phyloP scores from a whole-genome alignment of 345 rosid genomes.

The Eucalyptus fibrosa region DNA sequence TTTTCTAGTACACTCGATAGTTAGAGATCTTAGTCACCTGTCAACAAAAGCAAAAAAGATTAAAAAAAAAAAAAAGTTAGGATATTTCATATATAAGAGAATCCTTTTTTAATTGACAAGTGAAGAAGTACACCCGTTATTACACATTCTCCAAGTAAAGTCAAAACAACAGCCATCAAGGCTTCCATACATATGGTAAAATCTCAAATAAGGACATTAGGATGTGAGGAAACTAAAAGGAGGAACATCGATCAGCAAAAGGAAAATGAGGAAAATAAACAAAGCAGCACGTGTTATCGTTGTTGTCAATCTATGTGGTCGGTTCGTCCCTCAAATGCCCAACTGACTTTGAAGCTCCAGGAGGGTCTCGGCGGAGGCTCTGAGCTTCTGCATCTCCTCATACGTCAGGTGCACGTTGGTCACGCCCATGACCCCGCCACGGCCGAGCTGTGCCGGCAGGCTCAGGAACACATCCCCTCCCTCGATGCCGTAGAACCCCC shows the following conservation, averaged over 20 bases:
- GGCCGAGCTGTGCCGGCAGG: conserved; percentile 69
- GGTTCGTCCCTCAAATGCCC: conserved; percentile 17
- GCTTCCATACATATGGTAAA: not conserved
- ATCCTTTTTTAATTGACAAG: not conserved
- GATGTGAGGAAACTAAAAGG: not conserved
- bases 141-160: not conserved
- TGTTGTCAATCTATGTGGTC: not conserved
- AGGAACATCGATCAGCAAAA: not conserved
- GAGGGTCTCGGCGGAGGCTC: conserved; percentile 60
- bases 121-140: not conserved
- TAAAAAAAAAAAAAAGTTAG: not conserved
- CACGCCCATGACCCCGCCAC: conserved; percentile 68
- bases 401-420: conserved; percentile 69
- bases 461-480: conserved; percentile 79
- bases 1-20: not conserved
- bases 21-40: not conserved
- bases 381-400: conserved; percentile 45
- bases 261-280: not conserved
- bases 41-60: not conserved
- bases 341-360: conserved; percentile 58
- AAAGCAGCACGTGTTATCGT: not conserved
- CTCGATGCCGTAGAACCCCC: conserved; percentile 64
- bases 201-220: not conserved
- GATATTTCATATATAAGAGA: not conserved
- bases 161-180: not conserved